phyloP scores from a whole-genome alignment of 2,329 filamentous ascomycete species.

The Exophiala aquamarina region DNA sequence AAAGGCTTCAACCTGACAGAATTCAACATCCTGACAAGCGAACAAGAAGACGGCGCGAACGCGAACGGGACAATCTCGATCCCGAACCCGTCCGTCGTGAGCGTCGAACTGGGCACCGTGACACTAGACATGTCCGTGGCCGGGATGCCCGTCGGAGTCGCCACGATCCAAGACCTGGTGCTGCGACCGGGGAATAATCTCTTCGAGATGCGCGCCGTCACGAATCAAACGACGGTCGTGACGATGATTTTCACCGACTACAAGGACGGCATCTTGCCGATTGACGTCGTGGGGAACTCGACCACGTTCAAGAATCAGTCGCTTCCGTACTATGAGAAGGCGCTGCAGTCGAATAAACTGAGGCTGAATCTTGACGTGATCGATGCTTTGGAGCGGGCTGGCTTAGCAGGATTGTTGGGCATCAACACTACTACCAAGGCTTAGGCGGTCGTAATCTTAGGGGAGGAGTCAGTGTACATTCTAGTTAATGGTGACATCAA shows the following conservation, averaged over 20 bases:
- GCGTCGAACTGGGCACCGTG: slow-evolving; percentile 58
- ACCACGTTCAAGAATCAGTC: slow-evolving; percentile 50
- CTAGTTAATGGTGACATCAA: too few species aligned
- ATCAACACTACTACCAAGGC: slow-evolving; percentile 10
- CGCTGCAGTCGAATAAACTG: slow-evolving; percentile 49
- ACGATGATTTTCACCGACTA: slow-evolving; percentile 27
- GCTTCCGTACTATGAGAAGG: slow-evolving; percentile 55
- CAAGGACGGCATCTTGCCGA: slow-evolving; percentile 46
- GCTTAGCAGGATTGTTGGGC: slow-evolving; percentile 10
- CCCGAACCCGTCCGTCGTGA: slow-evolving; percentile 61
- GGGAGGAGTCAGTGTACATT: too few species aligned
- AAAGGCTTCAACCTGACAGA: slow-evolving; percentile 51
- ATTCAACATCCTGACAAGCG: slow-evolving; percentile 45
- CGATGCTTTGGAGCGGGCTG: slow-evolving; percentile 9
- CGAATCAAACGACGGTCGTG: slow-evolving; percentile 45
- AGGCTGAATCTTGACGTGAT: slow-evolving; percentile 22
- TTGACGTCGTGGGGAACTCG: slow-evolving; percentile 52
- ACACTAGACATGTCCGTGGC: slow-evolving; percentile 54
- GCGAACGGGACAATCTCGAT: slow-evolving; percentile 56
- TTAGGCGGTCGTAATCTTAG: not conserved
- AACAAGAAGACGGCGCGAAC: slow-evolving; percentile 49
- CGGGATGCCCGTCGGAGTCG: slow-evolving; percentile 49
- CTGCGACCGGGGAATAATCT: slow-evolving; percentile 56
- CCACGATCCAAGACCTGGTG: slow-evolving; percentile 51
- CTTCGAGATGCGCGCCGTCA: slow-evolving; percentile 48